phyloP scores from a whole-genome alignment of 2,329 filamentous ascomycete genomes.

The Leptographium procerum region DNA sequence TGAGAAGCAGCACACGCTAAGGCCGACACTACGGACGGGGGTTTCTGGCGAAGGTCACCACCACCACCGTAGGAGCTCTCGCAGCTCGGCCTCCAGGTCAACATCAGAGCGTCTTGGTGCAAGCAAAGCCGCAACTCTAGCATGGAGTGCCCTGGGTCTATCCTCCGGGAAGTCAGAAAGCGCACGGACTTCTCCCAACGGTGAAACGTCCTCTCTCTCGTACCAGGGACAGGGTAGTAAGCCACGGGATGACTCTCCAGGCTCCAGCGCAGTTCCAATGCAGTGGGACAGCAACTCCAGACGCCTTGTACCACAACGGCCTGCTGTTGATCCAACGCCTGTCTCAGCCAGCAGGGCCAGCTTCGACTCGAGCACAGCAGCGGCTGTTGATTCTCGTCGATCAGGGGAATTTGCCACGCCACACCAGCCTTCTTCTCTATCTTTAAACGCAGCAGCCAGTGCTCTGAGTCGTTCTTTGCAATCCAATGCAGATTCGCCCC shows the following conservation, averaged over 20 bases:
- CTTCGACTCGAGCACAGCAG: conserved; percentile 8
- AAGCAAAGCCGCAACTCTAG: conserved; percentile 52
- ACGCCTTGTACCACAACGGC: conserved; percentile 28
- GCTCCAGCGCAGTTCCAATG: conserved; percentile 18
- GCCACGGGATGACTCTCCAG: conserved; percentile 15
- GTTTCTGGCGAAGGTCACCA: conserved; percentile 31
- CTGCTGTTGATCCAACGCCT: conserved; percentile 23
- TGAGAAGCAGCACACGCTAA: conserved; percentile 46
- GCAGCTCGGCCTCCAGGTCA: conserved; percentile 28
- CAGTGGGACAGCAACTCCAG: conserved; percentile 46
- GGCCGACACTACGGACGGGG: conserved; percentile 45
- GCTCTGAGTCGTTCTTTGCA: conserved; percentile 24
- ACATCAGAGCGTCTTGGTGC: conserved; percentile 39
- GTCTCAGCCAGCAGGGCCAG: conserved; percentile 17
- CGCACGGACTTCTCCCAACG: neutral
- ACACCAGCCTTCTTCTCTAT: conserved; percentile 28
- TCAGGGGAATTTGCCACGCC: conserved; percentile 26
- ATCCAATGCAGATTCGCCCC: neutral
- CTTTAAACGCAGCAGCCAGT: conserved; percentile 45
- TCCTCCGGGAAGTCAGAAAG: conserved; percentile 7
- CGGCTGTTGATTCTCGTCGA: conserved; percentile 18
- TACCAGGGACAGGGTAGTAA: neutral
- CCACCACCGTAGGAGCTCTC: conserved; percentile 26
- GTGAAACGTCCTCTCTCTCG: neutral
- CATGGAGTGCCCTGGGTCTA: conserved; percentile 41